These are phyloP conservation scores for Leishmania major DNA, from an alignment of 208 protist species.

Conservation along the genomic window DNA sequence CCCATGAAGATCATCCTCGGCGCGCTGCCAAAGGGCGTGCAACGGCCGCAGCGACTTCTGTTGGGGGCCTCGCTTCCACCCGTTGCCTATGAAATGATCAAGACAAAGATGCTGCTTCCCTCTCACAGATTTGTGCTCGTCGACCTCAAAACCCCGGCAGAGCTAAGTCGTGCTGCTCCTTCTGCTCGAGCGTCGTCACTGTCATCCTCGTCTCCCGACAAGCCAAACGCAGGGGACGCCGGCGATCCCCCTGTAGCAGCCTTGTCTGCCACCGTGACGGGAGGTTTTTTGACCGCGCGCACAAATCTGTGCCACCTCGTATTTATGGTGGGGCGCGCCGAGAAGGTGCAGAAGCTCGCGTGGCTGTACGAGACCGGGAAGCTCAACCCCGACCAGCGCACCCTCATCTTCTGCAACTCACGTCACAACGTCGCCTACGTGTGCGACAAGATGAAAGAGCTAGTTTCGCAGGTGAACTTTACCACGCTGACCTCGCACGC, in stretches of 20 bases:
- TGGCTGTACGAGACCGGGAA: constrained; percentile 75
- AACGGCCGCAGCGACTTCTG: constrained; percentile 74
- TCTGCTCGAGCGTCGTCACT: not conserved
- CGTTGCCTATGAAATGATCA: constrained; percentile 76
- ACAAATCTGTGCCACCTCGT: constrained; percentile 50
- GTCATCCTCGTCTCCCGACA: not conserved
- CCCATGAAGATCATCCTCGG: constrained; percentile 79
- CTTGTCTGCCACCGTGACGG: not conserved
- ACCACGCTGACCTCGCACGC: constrained; percentile 69
- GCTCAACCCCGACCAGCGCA: constrained; percentile 64
- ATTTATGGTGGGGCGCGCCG: constrained; percentile 68
- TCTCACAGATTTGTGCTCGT: constrained; percentile 84
- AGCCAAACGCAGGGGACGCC: not conserved
- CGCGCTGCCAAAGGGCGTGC: constrained; percentile 60
- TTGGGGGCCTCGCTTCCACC: constrained; percentile 76
- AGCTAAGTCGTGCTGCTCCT: not conserved
- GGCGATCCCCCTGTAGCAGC: not conserved
- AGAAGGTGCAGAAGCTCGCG: constrained; percentile 74
- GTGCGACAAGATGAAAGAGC: constrained; percentile 45
- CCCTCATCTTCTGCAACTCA: constrained; percentile 88
- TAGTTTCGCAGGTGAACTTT: constrained; percentile 51
- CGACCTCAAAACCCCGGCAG: constrained; percentile 37
- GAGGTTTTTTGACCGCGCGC: constrained; percentile 18
- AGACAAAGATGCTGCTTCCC: constrained; percentile 66
- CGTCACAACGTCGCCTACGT: constrained; percentile 87